Evolutionary conservation across 306 rosid genomes (phyloP), one percentile per base, ranked within the genome.

Genomic region (Acacia acuminata): DNA sequence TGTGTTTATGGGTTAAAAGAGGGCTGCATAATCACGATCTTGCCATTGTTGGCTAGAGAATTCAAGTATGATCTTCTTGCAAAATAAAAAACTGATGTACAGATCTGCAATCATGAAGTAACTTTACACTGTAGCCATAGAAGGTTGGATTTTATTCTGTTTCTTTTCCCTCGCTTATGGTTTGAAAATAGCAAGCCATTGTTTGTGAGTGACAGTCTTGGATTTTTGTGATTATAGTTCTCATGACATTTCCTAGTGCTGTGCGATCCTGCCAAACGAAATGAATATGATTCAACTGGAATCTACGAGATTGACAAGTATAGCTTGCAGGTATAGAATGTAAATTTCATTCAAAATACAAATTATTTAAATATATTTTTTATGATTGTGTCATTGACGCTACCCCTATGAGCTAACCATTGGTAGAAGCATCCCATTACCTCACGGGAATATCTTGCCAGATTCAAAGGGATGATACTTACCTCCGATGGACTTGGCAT

Each of bases 401-500:
- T 75, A n/a, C 44, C 65, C 43, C 73, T 11, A 19, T 75, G 55
- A 48, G 50, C 79, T 85, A 20, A 55, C 38, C 66, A 24, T 74
- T 45, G 45, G 34, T 67, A 51, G 71, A 19, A 53, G 14, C 34
- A 65, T 77, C 75, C 45, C 27, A 66, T 81, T 82, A 55, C 51
- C 25, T 55, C 63, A 34, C 90, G 88, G 97, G 97, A 92, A 88
- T 92, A 92, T 87, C 97, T n/a, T n/a, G n/a, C n/a, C n/a, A n/a
- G n/a, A n/a, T n/a, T n/a, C n/a, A n/a, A n/a, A n/a, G n/a, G n/a
- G 80, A 87, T 92, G 97, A 92, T 92, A 84, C 94, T 92, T 75
- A 92, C 97, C 66, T 92, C 94, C 87, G 90, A 92, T 76, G 97
- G 97, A 77, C 94, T 92, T 53, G 94, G 97, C 67, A 90, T 92